phyloP scores from a whole-genome alignment of 1,284 basidiomycete species.

The Puccinia brachypodii region DNA sequence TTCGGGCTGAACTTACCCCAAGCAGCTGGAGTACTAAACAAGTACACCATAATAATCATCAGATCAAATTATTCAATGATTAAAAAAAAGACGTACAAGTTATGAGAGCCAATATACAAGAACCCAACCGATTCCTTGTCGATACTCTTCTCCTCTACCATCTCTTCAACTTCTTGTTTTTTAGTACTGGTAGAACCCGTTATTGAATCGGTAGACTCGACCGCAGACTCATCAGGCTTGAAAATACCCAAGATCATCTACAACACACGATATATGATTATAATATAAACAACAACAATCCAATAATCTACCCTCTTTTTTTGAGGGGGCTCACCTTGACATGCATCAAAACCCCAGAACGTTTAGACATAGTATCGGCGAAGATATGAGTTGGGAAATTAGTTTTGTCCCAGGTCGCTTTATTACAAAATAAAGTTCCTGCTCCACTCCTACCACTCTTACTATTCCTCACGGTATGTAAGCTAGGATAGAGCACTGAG shows the following conservation, averaged over 20 bases:
- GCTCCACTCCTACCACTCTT: constrained; percentile 1
- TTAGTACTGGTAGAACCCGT: background rate
- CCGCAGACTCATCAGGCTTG: background rate
- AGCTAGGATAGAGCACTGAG: constrained; percentile 28
- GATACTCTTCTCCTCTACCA: background rate
- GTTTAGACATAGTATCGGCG: constrained; percentile 35
- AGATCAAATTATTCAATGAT: background rate
- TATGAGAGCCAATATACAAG: constrained; percentile 45
- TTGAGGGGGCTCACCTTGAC: constrained; percentile 31
- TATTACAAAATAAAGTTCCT: constrained; percentile 36
- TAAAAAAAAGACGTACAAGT: constrained; percentile 23
- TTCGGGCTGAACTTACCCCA: constrained; percentile 30
- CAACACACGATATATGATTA: background rate
- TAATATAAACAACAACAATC: too few species aligned
- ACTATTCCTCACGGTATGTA: constrained; percentile 30
- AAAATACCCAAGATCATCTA: constrained; percentile 47
- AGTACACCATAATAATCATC: background rate
- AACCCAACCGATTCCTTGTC: constrained; percentile 20
- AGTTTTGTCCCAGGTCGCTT: constrained; percentile 25
- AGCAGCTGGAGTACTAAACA: constrained; percentile 40
- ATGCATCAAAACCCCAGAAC: constrained; percentile 41
- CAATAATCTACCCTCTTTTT: background rate
- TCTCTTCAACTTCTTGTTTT: background rate
- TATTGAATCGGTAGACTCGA: background rate
- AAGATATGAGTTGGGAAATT: constrained; percentile 31